These are phyloP conservation scores for thale cress (Arabidopsis thaliana) DNA, from an alignment of 345 rosid species.

Conservation along the genomic window DNA sequence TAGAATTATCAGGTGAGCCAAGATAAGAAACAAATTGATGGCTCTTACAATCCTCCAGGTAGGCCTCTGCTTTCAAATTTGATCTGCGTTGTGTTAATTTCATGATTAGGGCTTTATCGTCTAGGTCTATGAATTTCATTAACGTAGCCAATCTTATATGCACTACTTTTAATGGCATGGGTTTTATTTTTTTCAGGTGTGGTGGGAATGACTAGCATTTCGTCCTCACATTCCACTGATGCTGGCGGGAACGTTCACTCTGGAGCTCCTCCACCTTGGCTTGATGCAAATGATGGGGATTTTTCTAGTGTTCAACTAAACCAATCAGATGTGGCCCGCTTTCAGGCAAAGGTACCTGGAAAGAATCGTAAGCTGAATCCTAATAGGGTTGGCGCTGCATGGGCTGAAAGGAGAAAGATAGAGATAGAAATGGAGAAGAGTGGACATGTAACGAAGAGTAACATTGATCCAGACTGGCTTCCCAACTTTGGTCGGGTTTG, in stretches of 20 bases:
- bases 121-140: neutral
- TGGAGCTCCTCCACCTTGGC: conserved; percentile 91
- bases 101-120: conserved; percentile 2
- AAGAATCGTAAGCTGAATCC: conserved; percentile 75
- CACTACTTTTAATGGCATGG: conserved; percentile 2
- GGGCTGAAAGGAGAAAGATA: conserved; percentile 90
- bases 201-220: conserved; percentile 46
- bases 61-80: conserved; percentile 36
- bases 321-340: conserved; percentile 41
- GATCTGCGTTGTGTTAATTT: conserved; percentile 1
- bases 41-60: conserved; percentile 56
- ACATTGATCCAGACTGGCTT: conserved; percentile 73
- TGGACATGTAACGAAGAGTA: conserved; percentile 61
- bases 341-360: conserved; percentile 46
- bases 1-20: conserved; percentile 49
- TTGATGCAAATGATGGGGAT: conserved; percentile 57
- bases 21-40: conserved; percentile 40
- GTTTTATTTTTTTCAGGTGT: conserved; percentile 50
- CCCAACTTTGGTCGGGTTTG: conserved; percentile 97
- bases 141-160: conserved; percentile 21
- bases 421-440: conserved; percentile 88
- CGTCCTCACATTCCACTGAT: conserved; percentile 44
- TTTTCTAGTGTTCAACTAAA: conserved; percentile 43
- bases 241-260: conserved; percentile 73
- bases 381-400: conserved; percentile 91